These are phyloP conservation scores for Cytospora piceae DNA, from an alignment of 2,329 filamentous ascomycete species.

Conservation along the genomic window DNA sequence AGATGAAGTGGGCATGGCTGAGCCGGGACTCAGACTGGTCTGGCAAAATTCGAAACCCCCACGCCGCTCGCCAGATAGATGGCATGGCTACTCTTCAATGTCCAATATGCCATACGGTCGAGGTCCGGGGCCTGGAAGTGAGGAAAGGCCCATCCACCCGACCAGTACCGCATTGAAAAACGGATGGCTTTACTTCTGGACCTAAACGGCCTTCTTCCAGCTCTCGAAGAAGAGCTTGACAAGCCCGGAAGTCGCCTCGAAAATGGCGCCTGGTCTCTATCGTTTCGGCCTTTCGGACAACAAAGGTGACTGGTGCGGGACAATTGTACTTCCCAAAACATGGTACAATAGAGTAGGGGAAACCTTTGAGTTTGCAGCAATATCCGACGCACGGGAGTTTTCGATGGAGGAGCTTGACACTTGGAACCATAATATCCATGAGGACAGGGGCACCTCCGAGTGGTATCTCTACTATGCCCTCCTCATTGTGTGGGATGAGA, in stretches of 20 bases:
- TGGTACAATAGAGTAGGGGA: background rate
- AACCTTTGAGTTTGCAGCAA: constrained; percentile 7
- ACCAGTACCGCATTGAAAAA: background rate
- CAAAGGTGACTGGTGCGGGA: constrained; percentile 1
- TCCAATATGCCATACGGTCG: background rate
- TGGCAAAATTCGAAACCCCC: background rate
- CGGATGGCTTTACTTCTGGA: constrained; percentile 12
- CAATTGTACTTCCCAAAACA: constrained; percentile 1
- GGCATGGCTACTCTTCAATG: background rate
- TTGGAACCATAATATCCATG: constrained; percentile 8
- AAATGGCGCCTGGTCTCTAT: background rate
- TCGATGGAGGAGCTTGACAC: background rate
- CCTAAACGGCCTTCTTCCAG: constrained; percentile 9
- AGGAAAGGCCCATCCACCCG: background rate
- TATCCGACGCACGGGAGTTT: constrained; percentile 9
- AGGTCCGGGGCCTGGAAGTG: background rate
- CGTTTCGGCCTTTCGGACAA: constrained; percentile 4
- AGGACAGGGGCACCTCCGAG: background rate
- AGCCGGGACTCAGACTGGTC: background rate
- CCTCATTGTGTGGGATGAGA: constrained; percentile 9
- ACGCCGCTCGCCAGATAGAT: background rate
- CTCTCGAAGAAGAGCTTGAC: background rate
- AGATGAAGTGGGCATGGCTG: background rate
- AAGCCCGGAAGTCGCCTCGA: background rate
- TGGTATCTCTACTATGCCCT: constrained; percentile 7